Conservation (phyloP, 202 grass and related monocot species). For the Eragrostis tef region DNA sequence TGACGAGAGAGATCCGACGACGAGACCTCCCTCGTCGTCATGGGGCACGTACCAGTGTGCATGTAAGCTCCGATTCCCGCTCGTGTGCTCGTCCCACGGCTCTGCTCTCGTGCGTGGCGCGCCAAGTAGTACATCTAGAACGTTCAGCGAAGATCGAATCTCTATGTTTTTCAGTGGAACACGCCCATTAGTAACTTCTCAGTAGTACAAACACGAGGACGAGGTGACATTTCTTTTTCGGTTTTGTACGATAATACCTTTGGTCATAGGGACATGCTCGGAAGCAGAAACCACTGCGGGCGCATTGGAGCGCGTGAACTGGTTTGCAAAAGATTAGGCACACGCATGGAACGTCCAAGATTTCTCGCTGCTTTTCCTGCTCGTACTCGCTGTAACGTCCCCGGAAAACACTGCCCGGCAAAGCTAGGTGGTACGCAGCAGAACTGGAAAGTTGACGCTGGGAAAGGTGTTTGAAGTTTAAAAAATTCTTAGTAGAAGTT, state of each 20-base stretch:
- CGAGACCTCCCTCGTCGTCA: no score
- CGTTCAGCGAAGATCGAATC: not conserved
- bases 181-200: no score
- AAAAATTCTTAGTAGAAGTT: no score
- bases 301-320: constrained; percentile 12
- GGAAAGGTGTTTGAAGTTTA: not conserved
- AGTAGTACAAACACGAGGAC: not conserved
- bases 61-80: not conserved
- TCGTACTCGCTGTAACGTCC: not conserved
- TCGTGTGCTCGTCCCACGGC: no score
- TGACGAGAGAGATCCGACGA: no score
- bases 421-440: constrained; percentile 1
- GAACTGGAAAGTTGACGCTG: not conserved
- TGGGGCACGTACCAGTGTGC: not conserved
- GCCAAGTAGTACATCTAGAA: not conserved
- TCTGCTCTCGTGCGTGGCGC: not conserved
- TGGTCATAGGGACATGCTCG: not conserved
- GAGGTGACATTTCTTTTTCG: not conserved
- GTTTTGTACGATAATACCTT: not conserved
- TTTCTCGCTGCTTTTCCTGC: constrained; percentile 9
- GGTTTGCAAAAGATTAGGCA: constrained; percentile 20
- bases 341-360: not conserved
- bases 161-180: not conserved
- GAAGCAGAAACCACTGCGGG: not conserved
- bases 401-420: not conserved